These are phyloP conservation scores for Geranium incanum DNA, from an alignment of 441 rosid genomes.

Conservation along the genomic window DNA sequence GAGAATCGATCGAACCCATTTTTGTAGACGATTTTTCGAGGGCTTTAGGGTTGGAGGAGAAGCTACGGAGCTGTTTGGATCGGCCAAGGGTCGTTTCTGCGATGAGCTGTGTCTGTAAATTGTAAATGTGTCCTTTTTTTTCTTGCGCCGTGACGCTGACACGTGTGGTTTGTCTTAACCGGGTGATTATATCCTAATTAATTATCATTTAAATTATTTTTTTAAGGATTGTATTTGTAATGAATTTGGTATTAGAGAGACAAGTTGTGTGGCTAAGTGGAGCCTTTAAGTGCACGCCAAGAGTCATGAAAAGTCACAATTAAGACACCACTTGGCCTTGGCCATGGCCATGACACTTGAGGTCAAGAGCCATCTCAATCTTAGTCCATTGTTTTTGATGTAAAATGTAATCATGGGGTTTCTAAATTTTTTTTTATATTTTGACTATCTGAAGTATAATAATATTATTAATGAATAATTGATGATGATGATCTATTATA, in stretches of 20 bases:
- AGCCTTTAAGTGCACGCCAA: background rate
- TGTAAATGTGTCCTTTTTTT: too few relatives aligned
- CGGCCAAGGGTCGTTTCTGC: conserved; percentile 32
- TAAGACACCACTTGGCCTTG: too few relatives aligned
- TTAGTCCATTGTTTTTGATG: background rate
- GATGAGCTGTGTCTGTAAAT: background rate
- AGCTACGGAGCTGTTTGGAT: conserved; percentile 32
- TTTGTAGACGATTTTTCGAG: conserved; percentile 23
- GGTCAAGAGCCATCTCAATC: background rate
- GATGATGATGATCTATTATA: too few relatives aligned
- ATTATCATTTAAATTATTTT: too few relatives aligned
- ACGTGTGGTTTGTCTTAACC: background rate
- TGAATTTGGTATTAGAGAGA: background rate
- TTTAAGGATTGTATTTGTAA: too few relatives aligned
- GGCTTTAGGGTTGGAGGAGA: conserved; percentile 18
- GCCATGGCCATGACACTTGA: too few relatives aligned
- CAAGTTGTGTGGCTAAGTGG: background rate
- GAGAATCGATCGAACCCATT: conserved; percentile 20
- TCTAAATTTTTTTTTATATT: too few relatives aligned
- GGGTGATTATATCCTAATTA: background rate
- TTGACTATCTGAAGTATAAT: too few relatives aligned
- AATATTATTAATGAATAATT: too few relatives aligned
- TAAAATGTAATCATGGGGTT: too few relatives aligned
- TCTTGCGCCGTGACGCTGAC: background rate
- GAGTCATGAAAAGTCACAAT: background rate